These are phyloP conservation scores for Fusarium sp. DNA, from an alignment of 2,329 filamentous ascomycete genomes.

Conservation along the genomic window DNA sequence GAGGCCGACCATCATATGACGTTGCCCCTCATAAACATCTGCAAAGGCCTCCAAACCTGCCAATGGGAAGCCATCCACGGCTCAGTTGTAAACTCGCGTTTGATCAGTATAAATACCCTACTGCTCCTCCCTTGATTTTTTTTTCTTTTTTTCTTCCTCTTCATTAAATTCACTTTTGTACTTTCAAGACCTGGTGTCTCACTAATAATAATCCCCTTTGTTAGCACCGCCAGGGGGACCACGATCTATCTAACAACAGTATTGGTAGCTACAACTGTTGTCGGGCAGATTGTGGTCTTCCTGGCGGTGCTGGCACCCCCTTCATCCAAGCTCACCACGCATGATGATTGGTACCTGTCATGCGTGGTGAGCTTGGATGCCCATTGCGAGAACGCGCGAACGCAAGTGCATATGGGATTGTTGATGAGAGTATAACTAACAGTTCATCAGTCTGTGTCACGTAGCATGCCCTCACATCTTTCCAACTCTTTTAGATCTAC, in stretches of 20 bases:
- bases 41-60: slow-evolving; percentile 24
- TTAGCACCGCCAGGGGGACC: slow-evolving; percentile 1
- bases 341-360: neutral
- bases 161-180: neutral
- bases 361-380: neutral
- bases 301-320: neutral
- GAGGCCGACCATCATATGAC: slow-evolving; percentile 25
- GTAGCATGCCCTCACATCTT: neutral
- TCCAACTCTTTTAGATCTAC: neutral
- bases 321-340: neutral
- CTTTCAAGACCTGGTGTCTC: neutral
- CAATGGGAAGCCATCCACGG: slow-evolving; percentile 3
- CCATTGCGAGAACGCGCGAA: neutral
- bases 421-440: neutral
- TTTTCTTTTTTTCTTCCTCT: neutral
- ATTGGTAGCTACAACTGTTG: neutral
- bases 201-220: neutral
- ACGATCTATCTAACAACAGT: neutral
- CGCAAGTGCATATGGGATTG: neutral
- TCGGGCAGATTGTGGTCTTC: neutral
- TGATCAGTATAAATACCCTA: slow-evolving; percentile 8
- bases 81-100: neutral
- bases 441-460: neutral
- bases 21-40: slow-evolving; percentile 9
- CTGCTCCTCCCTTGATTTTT: fast-evolving